Evolutionary conservation across 441 rosid genomes (phyloP), one percentile per base, ranked within the genome.

Genomic region (Adansonia madagascariensis): DNA sequence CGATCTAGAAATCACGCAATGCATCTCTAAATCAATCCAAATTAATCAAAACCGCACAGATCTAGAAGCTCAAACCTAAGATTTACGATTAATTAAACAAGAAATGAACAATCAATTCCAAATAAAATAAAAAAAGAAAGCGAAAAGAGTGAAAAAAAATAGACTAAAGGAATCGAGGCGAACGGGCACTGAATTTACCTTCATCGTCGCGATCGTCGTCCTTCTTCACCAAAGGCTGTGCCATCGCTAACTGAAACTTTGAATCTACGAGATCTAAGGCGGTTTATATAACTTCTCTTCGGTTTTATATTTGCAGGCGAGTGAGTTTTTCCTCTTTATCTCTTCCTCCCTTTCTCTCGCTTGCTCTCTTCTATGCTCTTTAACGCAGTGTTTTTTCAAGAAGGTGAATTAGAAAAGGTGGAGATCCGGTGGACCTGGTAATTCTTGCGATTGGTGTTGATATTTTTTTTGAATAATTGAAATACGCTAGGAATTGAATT

Each of bases 181-280:
- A 56, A 67, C 59, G 57, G 57, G 17, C 12, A 57, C 31, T 50
- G 46, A 57, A 57, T 57, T 73, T 79, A 97, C 99, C 90, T 89
- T 97, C 99, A 73, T 97, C 99, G 84, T 97, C 99, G 79, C 88
- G 98, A 87, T 97, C 99, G 77, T 97, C 99, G 81, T 97, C 98
- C 84, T 97, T 97, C 92, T 97, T 97, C 78, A 91, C 90, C 75
- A 89, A 86, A 49, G 98, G 95, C 76, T 94, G 98, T 68, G 99
- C 98, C 99, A 97, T 97, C 47, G 86, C 76, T 75, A 78, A 86
- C 11, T 56, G 55, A 59, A 66, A 81, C 24, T 46, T 46, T 46
- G 35, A 49, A 79, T 75, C 78, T 84, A 52, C 63, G 67, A 79
- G 82, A 80, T 71, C 84, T 74, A 77, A 22, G 10, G 43, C 20